Evolutionary conservation across 2,329 filamentous ascomycete genomes (phyloP).

Genomic region (Penicillium sp.): DNA sequence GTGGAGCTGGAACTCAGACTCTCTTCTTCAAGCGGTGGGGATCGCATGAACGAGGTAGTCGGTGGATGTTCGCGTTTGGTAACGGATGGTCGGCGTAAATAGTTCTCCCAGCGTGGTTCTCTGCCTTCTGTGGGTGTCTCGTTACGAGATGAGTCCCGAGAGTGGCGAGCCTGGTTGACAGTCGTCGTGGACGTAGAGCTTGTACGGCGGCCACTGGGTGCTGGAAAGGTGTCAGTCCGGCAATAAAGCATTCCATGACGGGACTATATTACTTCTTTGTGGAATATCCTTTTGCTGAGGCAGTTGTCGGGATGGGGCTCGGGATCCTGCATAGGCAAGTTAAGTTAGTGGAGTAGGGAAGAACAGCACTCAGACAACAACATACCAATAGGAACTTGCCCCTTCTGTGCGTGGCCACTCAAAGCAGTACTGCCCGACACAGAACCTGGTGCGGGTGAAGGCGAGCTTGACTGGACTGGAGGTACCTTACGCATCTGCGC

Average conservation of each 20-base stretch:
- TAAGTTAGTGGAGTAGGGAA: too few species aligned
- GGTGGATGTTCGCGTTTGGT: slow-evolving; percentile 29
- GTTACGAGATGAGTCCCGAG: slow-evolving; percentile 28
- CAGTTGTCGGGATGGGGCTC: slow-evolving; percentile 41
- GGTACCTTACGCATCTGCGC: slow-evolving; percentile 77
- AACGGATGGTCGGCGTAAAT: slow-evolving; percentile 25
- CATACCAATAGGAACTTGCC: slow-evolving; percentile 36
- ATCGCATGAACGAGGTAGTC: slow-evolving; percentile 25
- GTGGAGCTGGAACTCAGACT: slow-evolving; percentile 34
- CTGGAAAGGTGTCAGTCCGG: slow-evolving; percentile 14
- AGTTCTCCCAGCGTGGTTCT: slow-evolving; percentile 26
- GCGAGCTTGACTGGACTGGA: slow-evolving; percentile 40
- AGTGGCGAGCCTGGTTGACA: slow-evolving; percentile 28
- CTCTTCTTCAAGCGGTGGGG: slow-evolving; percentile 38
- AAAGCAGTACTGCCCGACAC: slow-evolving; percentile 44
- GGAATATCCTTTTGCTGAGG: slow-evolving; percentile 38
- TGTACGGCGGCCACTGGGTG: slow-evolving; percentile 25
- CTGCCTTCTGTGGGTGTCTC: slow-evolving; percentile 29
- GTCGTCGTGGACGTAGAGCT: slow-evolving; percentile 35
- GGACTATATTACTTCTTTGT: slow-evolving; percentile 26
- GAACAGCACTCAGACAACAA: not conserved
- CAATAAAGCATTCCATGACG: too few species aligned
- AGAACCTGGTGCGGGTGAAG: slow-evolving; percentile 47
- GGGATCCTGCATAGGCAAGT: slow-evolving; percentile 32
- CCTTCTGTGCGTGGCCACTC: slow-evolving; percentile 37